These are phyloP conservation scores for Aspergillus hancockii DNA, from an alignment of 495 filamentous ascomycete species.

Conservation along the genomic window DNA sequence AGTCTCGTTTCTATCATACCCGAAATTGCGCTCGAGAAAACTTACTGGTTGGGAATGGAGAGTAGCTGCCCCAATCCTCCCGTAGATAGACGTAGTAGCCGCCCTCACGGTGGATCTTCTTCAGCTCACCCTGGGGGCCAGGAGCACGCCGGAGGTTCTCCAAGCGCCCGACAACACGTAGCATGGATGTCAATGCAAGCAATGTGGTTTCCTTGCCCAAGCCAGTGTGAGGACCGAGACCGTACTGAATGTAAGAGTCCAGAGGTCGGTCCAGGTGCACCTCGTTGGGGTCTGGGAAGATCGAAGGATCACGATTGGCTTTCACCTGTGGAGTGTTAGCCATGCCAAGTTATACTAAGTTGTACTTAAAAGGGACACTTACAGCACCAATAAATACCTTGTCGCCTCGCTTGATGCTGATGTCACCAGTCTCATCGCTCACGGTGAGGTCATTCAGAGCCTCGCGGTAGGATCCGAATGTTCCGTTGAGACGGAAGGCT, in stretches of 20 bases:
- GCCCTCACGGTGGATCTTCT: constrained; percentile 63
- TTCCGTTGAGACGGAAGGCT: constrained; percentile 61
- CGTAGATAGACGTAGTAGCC: constrained; percentile 70
- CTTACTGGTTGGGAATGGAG: constrained; percentile 72
- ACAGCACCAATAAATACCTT: constrained; percentile 56
- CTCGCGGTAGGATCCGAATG: constrained; percentile 58
- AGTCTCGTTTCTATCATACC: constrained; percentile 1
- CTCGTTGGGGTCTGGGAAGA: constrained; percentile 68
- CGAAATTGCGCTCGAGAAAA: neutral
- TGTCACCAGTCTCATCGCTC: constrained; percentile 50
- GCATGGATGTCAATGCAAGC: constrained; percentile 66
- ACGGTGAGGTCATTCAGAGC: constrained; percentile 45
- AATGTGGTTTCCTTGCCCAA: constrained; percentile 63
- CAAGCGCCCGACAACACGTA: constrained; percentile 56
- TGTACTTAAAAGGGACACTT: constrained; percentile 19
- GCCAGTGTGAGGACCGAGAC: constrained; percentile 60
- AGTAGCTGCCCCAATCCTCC: constrained; percentile 70
- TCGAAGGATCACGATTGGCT: constrained; percentile 58
- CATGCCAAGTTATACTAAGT: too few relatives aligned
- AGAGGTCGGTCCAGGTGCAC: constrained; percentile 69
- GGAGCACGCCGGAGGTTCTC: constrained; percentile 65
- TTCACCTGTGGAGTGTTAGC: constrained; percentile 27
- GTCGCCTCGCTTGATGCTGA: constrained; percentile 52
- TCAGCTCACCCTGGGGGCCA: constrained; percentile 70
- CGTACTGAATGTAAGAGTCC: constrained; percentile 69